A percentile compares a stretch with the other conserved stretches of the same genome.
phyloP scores from a whole-genome alignment of 163 green algal genomes.

The Smithsoniella earleae region DNA sequence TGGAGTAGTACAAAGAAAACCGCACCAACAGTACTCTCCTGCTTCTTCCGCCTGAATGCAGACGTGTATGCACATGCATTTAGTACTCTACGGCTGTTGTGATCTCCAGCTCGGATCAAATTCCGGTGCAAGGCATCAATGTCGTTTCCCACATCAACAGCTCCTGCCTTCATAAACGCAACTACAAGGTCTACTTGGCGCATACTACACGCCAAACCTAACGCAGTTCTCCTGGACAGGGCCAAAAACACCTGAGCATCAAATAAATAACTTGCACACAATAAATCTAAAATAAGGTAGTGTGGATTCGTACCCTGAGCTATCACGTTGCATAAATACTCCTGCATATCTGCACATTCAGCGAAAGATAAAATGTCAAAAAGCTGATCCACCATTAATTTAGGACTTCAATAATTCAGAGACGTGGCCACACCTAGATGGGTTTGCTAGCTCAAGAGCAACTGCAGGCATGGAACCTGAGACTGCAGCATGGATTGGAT shows the following conservation, averaged over 20 bases:
- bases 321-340: slow-evolving; percentile 17
- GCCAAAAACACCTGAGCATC: not conserved
- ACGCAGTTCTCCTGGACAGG: slow-evolving; percentile 15
- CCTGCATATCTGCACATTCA: too few species aligned
- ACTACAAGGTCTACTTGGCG: not conserved
- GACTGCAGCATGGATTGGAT: slow-evolving; percentile 26
- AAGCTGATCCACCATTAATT: too few species aligned
- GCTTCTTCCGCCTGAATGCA: slow-evolving; percentile 25
- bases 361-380: too few species aligned
- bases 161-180: slow-evolving; percentile 6
- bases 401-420: too few species aligned
- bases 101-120: slow-evolving; percentile 1
- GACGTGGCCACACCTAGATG: too few species aligned
- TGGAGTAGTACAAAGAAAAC: too few species aligned
- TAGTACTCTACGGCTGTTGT: not conserved
- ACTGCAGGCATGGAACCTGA: slow-evolving; percentile 8
- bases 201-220: not conserved
- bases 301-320: not conserved
- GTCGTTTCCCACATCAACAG: not conserved
- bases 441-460: slow-evolving; percentile 4
- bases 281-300: not conserved
- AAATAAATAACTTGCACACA: not conserved
- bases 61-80: slow-evolving; percentile 8
- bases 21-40: too few species aligned
- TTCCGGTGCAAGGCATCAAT: slow-evolving; percentile 8